Evolutionary conservation across 768 basidiomycete genomes (phyloP).

Genomic region (Crepidotus variabilis): DNA sequence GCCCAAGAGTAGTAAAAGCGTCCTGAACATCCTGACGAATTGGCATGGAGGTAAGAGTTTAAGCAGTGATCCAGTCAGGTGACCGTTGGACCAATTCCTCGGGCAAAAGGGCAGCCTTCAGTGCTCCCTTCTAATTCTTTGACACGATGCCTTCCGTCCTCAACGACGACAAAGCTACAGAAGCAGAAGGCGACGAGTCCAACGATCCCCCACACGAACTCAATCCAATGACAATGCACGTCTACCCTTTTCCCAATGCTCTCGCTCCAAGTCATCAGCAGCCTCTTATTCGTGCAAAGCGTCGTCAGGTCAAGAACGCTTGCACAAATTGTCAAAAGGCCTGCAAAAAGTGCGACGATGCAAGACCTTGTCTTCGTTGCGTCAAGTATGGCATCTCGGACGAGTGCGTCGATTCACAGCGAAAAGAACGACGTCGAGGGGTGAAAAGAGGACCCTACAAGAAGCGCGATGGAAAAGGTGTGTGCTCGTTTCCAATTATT

Average conservation of each 20-base stretch:
- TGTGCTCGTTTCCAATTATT: conserved; percentile 26
- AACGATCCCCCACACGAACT: conserved; percentile 33
- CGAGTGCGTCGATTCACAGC: conserved; percentile 85
- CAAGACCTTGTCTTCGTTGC: conserved; percentile 88
- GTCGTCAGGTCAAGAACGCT: conserved; percentile 87
- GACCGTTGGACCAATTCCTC: not conserved
- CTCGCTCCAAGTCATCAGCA: conserved; percentile 31
- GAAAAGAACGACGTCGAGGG: conserved; percentile 90
- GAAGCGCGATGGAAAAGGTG: conserved; percentile 92
- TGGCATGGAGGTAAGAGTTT: conserved; percentile 15
- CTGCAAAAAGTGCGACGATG: conserved; percentile 91
- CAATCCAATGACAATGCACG: conserved; percentile 62
- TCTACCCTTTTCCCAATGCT: conserved; percentile 63
- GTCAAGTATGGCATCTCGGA: conserved; percentile 87
- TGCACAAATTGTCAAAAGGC: conserved; percentile 90
- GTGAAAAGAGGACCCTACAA: conserved; percentile 88
- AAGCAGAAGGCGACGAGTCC: conserved; percentile 27
- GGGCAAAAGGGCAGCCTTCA: not conserved
- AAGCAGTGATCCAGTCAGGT: not conserved
- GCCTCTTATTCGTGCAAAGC: conserved; percentile 63
- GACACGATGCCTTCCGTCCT: conserved; percentile 28
- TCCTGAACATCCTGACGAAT: conserved; percentile 23
- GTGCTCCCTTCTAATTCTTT: conserved; percentile 15
- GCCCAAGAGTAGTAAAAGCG: conserved; percentile 23
- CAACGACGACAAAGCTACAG: conserved; percentile 20